A percentile compares a stretch with the other conserved stretches of the same genome.
phyloP scores from a whole-genome alignment of 805 yeast genomes.

The Ogataea kodamae region DNA sequence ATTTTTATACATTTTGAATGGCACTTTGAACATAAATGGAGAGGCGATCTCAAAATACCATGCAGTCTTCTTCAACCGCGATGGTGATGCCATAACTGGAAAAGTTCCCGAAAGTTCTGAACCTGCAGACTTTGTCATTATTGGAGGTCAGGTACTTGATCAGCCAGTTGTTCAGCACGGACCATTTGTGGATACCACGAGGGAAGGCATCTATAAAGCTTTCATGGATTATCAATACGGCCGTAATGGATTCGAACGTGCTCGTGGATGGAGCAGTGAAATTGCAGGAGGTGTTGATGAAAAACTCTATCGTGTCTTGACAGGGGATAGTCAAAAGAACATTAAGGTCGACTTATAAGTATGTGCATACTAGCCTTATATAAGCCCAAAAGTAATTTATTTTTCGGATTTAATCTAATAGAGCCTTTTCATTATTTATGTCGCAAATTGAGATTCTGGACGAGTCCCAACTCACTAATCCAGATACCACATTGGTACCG shows the following conservation, averaged over 20 bases:
- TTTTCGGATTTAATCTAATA: slow-evolving; percentile 7
- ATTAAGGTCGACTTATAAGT: slow-evolving; percentile 22
- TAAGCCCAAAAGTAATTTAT: not conserved
- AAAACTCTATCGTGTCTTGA: slow-evolving; percentile 25
- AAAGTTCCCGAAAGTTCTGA: slow-evolving; percentile 42
- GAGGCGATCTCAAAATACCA: slow-evolving; percentile 42
- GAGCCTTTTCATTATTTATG: slow-evolving; percentile 1
- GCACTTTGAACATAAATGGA: slow-evolving; percentile 49
- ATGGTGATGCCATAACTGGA: slow-evolving; percentile 63
- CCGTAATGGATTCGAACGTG: slow-evolving; percentile 65
- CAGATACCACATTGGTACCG: not conserved
- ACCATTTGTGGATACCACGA: slow-evolving; percentile 79
- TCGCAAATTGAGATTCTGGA: slow-evolving; percentile 8
- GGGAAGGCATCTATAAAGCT: slow-evolving; percentile 63
- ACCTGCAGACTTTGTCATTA: slow-evolving; percentile 60
- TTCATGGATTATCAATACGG: slow-evolving; percentile 69
- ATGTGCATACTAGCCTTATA: too few species aligned
- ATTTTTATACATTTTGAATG: slow-evolving; percentile 65
- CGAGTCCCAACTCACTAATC: slow-evolving; percentile 2
- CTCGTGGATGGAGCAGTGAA: slow-evolving; percentile 54
- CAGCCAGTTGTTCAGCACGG: slow-evolving; percentile 85
- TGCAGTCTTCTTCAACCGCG: slow-evolving; percentile 61
- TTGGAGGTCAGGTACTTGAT: slow-evolving; percentile 71
- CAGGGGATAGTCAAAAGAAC: slow-evolving; percentile 19
- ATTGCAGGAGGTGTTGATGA: slow-evolving; percentile 34